phyloP scores from a whole-genome alignment of 148 eudicot species.

The Chenopodium album region DNA sequence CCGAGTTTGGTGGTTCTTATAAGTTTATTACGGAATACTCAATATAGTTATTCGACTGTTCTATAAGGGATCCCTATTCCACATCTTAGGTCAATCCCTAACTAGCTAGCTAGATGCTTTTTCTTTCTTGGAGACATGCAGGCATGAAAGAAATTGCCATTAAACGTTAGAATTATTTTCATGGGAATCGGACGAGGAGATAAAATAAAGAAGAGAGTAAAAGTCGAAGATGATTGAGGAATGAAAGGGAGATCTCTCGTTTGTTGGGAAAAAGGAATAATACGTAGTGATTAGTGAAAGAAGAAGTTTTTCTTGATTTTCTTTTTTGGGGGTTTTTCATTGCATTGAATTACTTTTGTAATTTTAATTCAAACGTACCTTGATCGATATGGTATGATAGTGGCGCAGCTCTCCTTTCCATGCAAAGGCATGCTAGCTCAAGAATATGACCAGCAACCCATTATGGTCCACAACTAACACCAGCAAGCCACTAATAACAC shows the following conservation, averaged over 20 bases:
- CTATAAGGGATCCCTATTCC: not conserved
- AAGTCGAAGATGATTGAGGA: constrained; percentile 54
- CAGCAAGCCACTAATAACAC: too few species aligned
- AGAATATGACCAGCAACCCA: constrained; percentile 44
- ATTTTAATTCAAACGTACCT: constrained; percentile 7
- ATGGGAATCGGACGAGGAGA: not conserved
- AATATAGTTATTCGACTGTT: not conserved
- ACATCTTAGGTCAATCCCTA: not conserved
- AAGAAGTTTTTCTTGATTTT: not conserved
- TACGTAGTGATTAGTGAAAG: constrained; percentile 25
- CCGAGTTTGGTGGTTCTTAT: not conserved
- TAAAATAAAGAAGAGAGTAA: constrained; percentile 22
- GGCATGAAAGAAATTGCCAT: not conserved
- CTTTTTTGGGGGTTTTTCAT: not conserved
- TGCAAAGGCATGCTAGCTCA: constrained; percentile 52
- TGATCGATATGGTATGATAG: constrained; percentile 29
- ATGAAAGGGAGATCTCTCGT: constrained; percentile 71
- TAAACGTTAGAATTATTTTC: not conserved
- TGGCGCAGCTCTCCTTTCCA: constrained; percentile 60
- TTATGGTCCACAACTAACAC: constrained; percentile 5
- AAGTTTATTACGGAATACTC: not conserved
- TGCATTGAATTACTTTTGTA: not conserved
- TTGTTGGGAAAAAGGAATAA: constrained; percentile 41
- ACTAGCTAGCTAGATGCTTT: not conserved
- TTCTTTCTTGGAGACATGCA: constrained; percentile 12